Conservation (phyloP, 257 asterid species). For the Fraxinus excelsior region DNA sequence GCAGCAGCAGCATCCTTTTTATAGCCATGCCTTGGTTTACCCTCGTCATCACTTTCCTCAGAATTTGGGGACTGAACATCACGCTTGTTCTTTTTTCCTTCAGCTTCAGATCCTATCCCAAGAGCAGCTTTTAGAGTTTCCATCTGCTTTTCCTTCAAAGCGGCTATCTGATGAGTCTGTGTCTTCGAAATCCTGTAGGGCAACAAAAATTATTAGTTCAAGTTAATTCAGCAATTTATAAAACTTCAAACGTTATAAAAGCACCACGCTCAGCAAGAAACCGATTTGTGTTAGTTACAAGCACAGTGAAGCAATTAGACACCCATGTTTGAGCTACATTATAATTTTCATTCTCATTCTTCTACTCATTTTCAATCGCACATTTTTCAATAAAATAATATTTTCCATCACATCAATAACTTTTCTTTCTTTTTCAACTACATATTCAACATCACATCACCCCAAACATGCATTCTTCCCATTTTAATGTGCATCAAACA, state of each 20-base stretch:
- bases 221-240: background rate
- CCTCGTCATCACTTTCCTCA: conserved; percentile 47
- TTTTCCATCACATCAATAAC: too few relatives aligned
- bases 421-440: too few relatives aligned
- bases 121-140: conserved; percentile 87
- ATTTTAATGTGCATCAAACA: too few relatives aligned
- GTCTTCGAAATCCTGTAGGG: conserved; percentile 71
- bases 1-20: conserved; percentile 25
- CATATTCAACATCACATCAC: too few relatives aligned
- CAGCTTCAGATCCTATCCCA: conserved; percentile 63
- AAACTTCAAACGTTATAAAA: background rate
- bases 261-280: background rate
- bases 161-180: conserved; percentile 89
- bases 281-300: background rate
- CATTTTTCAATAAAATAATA: too few relatives aligned
- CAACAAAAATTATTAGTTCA: conserved; percentile 14
- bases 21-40: conserved; percentile 27
- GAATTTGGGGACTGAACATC: conserved; percentile 38
- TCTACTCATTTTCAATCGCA: too few relatives aligned
- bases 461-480: too few relatives aligned
- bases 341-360: too few relatives aligned
- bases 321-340: too few relatives aligned
- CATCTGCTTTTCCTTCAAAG: conserved; percentile 85
- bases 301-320: background rate
- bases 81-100: conserved; percentile 44